Base-by-base conservation (phyloP, 1,284 basidiomycete genomes). In the Cryptococcus wingfieldii region DNA sequence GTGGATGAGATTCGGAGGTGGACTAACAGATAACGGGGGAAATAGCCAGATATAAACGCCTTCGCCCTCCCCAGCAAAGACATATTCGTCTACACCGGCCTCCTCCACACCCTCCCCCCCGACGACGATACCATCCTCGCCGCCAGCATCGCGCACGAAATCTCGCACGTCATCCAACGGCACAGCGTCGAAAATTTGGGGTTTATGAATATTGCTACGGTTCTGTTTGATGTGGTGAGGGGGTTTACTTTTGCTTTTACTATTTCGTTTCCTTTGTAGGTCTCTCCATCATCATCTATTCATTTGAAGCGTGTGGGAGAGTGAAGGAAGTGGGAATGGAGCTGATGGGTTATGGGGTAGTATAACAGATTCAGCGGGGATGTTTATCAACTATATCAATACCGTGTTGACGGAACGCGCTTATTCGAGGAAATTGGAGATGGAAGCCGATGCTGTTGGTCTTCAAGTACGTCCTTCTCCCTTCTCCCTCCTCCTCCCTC, bases 131-230 rank as follows among this genome's bases (percentile, higher is more conserved):
- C 78, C 4, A 66, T 81, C 42, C 65, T 81, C 13, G 78, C 80
- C 1, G 80, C 79, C 2, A 76, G 81, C 0, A 65, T 81, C 16
- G 75, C 76, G 1, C 80, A 80, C 54, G 80, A 81, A 62, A 77
- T 80, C 38, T 77, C 77, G 3, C 80, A 81, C 61, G 79, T 80
- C 0, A 69, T 74, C 0, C 78, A 81, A 57, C 61, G 80, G 19
- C 80, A 82, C 62, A 75, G 78, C 10, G 80, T 81, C 12, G 80
- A 82, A 65, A 80, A 80, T 59, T 58, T 77, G 8, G 78, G 78
- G 78, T 81, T 80, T 68, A 61, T 80, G 43, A 80, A 80, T 46
- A 69, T 81, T 12, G 79, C 77, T 3, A 77, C 79, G 0, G 79
- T 82, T 0, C 70, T 75, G 1, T 82, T 81, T 56, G 80, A 82